A percentile compares a stretch with the other conserved stretches of the same genome.
phyloP scores from a whole-genome alignment of 768 basidiomycete genomes.

The Trametes meyenii region DNA sequence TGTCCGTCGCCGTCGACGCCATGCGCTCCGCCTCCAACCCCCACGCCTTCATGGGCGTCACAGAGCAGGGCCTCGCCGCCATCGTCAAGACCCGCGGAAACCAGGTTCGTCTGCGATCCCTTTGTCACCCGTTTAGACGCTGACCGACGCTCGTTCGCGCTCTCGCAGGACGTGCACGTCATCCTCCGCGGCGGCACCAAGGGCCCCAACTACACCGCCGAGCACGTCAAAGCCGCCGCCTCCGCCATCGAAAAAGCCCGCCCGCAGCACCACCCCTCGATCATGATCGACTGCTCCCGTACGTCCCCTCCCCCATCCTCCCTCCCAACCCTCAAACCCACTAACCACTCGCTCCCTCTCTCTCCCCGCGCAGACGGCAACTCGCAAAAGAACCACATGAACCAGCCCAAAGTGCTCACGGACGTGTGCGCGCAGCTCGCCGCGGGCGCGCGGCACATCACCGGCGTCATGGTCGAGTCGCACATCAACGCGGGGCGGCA shows the following conservation, averaged over 20 bases:
- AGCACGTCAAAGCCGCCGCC: conserved; percentile 68
- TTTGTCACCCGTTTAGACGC: background rate
- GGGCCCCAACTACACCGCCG: conserved; percentile 86
- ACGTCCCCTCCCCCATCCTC: conserved; percentile 34
- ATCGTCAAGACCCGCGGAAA: conserved; percentile 81
- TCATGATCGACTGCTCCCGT: conserved; percentile 91
- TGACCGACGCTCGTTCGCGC: background rate
- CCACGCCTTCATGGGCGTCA: conserved; percentile 96
- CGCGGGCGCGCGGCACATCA: conserved; percentile 71
- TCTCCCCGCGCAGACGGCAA: conserved; percentile 83
- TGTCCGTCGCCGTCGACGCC: conserved; percentile 92
- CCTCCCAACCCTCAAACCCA: no score
- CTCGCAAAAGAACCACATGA: conserved; percentile 92
- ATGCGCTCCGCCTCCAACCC: conserved; percentile 92
- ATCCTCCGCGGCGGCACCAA: conserved; percentile 92
- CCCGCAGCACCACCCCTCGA: conserved; percentile 54
- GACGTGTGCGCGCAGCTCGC: conserved; percentile 74
- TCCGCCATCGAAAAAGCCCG: conserved; percentile 67
- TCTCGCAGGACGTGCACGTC: conserved; percentile 80
- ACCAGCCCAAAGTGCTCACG: conserved; percentile 82
- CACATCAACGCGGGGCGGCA: conserved; percentile 92
- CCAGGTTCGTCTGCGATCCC: conserved; percentile 38
- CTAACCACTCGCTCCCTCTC: background rate
- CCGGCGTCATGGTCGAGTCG: conserved; percentile 97
- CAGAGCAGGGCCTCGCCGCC: conserved; percentile 85